A percentile compares a stretch with the other conserved stretches of the same genome.
Conservation (phyloP, 345 rosid species). For the Capsella bursapastoris region DNA sequence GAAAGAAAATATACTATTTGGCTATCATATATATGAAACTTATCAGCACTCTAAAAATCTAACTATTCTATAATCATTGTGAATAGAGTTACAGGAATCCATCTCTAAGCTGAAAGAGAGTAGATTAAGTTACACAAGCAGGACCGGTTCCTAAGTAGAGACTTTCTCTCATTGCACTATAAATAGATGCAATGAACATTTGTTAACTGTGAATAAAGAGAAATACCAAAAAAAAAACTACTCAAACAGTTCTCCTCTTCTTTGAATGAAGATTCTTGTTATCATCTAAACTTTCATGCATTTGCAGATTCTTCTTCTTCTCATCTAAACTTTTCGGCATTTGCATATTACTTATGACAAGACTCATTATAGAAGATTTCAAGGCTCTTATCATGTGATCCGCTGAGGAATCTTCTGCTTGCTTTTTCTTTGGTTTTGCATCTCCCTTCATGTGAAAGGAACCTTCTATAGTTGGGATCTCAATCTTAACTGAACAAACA, state of each 20-base stretch:
- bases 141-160: no score
- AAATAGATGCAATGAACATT: background rate
- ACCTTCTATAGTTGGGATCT: constrained; percentile 47
- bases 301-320: background rate
- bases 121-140: no score
- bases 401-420: constrained; percentile 68
- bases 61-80: no score
- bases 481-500: constrained; percentile 52
- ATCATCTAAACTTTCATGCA: background rate
- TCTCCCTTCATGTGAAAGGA: constrained; percentile 51
- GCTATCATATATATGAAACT: no score
- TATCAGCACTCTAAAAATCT: no score
- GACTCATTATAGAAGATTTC: constrained; percentile 36
- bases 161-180: background rate
- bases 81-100: no score
- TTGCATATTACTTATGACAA: background rate
- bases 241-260: background rate
- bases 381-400: constrained; percentile 54
- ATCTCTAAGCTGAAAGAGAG: no score
- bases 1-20: no score
- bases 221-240: background rate
- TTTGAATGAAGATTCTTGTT: background rate
- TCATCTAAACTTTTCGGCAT: background rate
- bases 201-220: background rate
- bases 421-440: constrained; percentile 49